Conservation (phyloP, 331 rosid genomes). For the Prunus yedoensis region DNA sequence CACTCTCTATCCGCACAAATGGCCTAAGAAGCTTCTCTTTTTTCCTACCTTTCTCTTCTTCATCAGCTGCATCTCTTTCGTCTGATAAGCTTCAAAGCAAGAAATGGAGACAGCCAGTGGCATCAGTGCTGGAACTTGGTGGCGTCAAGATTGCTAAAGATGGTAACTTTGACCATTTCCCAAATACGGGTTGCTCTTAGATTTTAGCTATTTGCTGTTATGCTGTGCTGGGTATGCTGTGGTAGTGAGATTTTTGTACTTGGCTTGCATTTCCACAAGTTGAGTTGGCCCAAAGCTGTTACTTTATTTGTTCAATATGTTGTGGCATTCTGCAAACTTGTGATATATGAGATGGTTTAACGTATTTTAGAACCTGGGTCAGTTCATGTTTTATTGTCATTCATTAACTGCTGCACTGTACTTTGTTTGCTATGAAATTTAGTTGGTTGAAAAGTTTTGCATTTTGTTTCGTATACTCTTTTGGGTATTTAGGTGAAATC, state of each 20-base stretch:
- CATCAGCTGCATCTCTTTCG: conserved; percentile 33
- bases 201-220: not conserved
- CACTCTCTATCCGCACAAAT: conserved; percentile 37
- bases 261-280: not conserved
- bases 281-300: not conserved
- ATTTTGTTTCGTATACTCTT: not conserved
- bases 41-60: conserved; percentile 51
- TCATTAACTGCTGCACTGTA: not conserved
- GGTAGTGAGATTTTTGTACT: not conserved
- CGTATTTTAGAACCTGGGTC: not conserved
- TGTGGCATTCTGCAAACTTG: not conserved
- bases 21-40: conserved; percentile 39
- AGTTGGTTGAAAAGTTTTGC: conserved; percentile 2
- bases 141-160: conserved; percentile 71
- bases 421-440: not conserved
- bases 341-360: not conserved
- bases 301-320: not conserved
- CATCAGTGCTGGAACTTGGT: conserved; percentile 62
- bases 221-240: not conserved
- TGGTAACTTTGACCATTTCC: conserved; percentile 42
- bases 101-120: conserved; percentile 73
- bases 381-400: not conserved
- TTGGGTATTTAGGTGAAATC: not conserved
- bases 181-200: not conserved
- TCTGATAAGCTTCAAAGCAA: conserved; percentile 37